These are phyloP conservation scores for Anacardium occidentale DNA, from an alignment of 345 rosid genomes.

Conservation along the genomic window DNA sequence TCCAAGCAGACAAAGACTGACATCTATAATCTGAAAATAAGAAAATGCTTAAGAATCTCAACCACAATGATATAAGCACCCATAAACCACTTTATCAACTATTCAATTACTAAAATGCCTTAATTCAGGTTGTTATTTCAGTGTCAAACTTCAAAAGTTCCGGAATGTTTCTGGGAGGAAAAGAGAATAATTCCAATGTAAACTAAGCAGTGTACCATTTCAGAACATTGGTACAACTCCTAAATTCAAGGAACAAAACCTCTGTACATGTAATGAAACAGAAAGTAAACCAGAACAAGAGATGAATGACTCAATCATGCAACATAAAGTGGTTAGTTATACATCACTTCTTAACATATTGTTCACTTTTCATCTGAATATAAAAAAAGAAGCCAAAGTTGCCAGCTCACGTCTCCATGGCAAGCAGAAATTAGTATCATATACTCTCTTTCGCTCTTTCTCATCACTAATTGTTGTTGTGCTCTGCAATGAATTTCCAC, in stretches of 20 bases:
- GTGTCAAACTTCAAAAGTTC: neutral
- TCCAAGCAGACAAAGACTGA: constrained; percentile 98
- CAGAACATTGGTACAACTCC: neutral
- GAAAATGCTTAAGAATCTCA: constrained; percentile 19
- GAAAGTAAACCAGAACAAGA: neutral
- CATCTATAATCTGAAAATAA: constrained; percentile 85
- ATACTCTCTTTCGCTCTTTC: no score
- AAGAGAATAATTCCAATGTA: neutral
- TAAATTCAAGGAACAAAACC: neutral
- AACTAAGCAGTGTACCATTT: neutral
- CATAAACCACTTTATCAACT: neutral
- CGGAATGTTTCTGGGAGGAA: neutral
- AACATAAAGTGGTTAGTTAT: neutral
- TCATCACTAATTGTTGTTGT: no score
- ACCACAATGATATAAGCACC: neutral
- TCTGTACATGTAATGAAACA: neutral
- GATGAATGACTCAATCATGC: neutral
- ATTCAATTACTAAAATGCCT: neutral
- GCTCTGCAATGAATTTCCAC: no score
- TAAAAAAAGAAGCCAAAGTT: no score
- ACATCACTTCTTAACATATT: neutral
- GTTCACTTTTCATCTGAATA: neutral
- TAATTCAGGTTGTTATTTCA: neutral
- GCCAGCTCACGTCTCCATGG: no score
- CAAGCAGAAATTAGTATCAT: no score